phyloP scores from a whole-genome alignment of 257 asterid species.

The Solanum pennellii region DNA sequence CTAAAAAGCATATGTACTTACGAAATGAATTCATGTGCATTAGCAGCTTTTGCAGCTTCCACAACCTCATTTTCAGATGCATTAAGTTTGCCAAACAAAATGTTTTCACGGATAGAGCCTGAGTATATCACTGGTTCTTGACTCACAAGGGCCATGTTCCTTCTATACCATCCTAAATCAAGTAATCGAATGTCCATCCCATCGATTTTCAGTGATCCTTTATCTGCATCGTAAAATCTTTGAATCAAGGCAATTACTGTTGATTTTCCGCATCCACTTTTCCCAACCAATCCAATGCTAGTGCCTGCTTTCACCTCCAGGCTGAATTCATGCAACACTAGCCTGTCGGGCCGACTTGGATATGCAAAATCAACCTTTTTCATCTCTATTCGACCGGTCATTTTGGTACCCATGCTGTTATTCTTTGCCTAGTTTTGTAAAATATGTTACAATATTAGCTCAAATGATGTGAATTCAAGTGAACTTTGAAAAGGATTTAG shows the following conservation, averaged over 20 bases:
- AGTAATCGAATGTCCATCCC: slow-evolving; percentile 48
- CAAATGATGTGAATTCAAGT: background rate
- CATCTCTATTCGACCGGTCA: slow-evolving; percentile 51
- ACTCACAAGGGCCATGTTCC: slow-evolving; percentile 67
- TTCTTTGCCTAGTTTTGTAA: slow-evolving; percentile 21
- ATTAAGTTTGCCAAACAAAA: slow-evolving; percentile 43
- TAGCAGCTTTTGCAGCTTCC: slow-evolving; percentile 72
- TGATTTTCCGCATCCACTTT: slow-evolving; percentile 82
- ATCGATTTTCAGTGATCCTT: slow-evolving; percentile 52
- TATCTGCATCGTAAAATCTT: slow-evolving; percentile 58
- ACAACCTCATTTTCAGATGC: slow-evolving; percentile 58
- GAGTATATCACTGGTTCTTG: slow-evolving; percentile 80
- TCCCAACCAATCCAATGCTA: slow-evolving; percentile 72
- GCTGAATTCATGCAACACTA: slow-evolving; percentile 38
- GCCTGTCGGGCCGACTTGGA: slow-evolving; percentile 44
- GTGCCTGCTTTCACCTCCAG: slow-evolving; percentile 61
- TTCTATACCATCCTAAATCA: slow-evolving; percentile 55
- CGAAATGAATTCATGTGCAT: slow-evolving; percentile 84
- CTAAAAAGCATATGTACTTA: slow-evolving; percentile 14
- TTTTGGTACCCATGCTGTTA: slow-evolving; percentile 14
- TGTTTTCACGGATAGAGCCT: slow-evolving; percentile 64
- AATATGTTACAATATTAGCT: background rate
- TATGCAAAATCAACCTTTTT: slow-evolving; percentile 58
- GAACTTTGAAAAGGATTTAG: background rate
- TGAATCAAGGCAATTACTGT: slow-evolving; percentile 63